Evolutionary conservation across 768 basidiomycete species (phyloP).

Genomic region (Phanerochaete sordida): DNA sequence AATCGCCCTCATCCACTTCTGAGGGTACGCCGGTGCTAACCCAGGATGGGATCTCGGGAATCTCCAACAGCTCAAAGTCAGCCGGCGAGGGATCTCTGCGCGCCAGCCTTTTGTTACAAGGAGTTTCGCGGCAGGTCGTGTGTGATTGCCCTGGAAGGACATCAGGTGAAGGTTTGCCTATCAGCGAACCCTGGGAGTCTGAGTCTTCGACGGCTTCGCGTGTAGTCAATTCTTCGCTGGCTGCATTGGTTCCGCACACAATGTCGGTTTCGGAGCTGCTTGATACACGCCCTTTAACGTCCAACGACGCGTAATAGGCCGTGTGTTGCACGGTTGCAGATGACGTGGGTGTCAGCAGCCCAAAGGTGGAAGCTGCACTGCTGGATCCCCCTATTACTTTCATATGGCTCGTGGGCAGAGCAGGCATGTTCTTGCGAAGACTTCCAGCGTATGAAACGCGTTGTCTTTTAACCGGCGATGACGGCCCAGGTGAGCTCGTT

Average conservation of each 20-base stretch:
- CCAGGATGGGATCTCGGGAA: conserved; percentile 32
- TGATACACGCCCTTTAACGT: not conserved
- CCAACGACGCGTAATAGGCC: not conserved
- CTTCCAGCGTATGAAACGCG: not conserved
- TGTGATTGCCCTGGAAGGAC: not conserved
- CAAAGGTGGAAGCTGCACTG: not conserved
- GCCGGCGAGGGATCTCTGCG: not conserved
- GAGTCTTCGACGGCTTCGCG: not conserved
- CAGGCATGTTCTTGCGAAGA: not conserved
- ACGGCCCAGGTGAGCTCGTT: not conserved
- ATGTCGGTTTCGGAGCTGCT: not conserved
- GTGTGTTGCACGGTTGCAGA: not conserved
- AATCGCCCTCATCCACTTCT: not conserved
- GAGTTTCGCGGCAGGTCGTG: not conserved
- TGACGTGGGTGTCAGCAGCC: not conserved
- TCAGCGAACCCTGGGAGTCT: not conserved
- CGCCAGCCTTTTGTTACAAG: not conserved
- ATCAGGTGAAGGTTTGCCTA: not conserved
- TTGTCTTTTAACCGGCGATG: not conserved
- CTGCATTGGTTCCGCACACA: not conserved
- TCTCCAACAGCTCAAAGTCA: conserved; percentile 33
- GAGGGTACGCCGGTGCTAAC: conserved; percentile 19
- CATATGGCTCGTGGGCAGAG: not conserved
- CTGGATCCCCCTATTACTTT: not conserved
- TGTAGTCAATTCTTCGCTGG: not conserved